These are phyloP conservation scores for Iodosphaeria phyllophila DNA, from an alignment of 2,329 filamentous ascomycete species.

Conservation along the genomic window DNA sequence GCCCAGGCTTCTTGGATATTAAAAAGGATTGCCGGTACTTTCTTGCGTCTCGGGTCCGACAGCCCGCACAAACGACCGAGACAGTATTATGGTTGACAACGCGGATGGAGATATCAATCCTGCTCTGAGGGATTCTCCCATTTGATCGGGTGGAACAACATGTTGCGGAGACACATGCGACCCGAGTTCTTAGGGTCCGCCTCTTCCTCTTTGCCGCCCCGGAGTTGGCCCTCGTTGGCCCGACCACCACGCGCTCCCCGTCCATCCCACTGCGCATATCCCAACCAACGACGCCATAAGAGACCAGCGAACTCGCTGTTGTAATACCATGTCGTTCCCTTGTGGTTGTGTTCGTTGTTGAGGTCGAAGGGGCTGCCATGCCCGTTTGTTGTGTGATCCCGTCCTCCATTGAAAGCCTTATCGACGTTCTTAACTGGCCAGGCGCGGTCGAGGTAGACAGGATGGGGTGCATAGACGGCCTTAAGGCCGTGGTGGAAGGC, in stretches of 20 bases:
- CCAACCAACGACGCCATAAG: constrained; percentile 66
- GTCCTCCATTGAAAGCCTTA: constrained; percentile 59
- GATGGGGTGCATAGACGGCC: constrained; percentile 64
- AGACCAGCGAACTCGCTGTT: constrained; percentile 58
- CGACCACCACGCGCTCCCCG: constrained; percentile 28
- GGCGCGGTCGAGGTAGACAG: constrained; percentile 58
- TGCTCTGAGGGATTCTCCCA: constrained; percentile 32
- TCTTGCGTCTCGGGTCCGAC: no score
- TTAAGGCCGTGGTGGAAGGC: constrained; percentile 63
- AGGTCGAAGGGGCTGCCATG: constrained; percentile 47
- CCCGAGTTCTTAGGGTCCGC: constrained; percentile 27
- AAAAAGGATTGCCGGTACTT: no score
- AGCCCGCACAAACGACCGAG: constrained; percentile 12
- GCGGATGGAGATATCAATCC: constrained; percentile 6
- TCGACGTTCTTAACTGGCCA: constrained; percentile 56
- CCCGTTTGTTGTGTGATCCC: constrained; percentile 46
- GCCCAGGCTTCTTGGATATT: no score
- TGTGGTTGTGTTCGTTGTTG: constrained; percentile 65
- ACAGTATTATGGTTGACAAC: constrained; percentile 12
- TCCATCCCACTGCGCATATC: constrained; percentile 33
- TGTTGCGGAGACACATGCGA: constrained; percentile 60
- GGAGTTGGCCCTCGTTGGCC: constrained; percentile 24
- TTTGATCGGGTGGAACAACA: constrained; percentile 72
- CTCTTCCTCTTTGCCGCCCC: constrained; percentile 34
- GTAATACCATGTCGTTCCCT: constrained; percentile 72